These are phyloP conservation scores for Plectosphaerella plurivora DNA, from an alignment of 2,329 filamentous ascomycete species.

Conservation along the genomic window DNA sequence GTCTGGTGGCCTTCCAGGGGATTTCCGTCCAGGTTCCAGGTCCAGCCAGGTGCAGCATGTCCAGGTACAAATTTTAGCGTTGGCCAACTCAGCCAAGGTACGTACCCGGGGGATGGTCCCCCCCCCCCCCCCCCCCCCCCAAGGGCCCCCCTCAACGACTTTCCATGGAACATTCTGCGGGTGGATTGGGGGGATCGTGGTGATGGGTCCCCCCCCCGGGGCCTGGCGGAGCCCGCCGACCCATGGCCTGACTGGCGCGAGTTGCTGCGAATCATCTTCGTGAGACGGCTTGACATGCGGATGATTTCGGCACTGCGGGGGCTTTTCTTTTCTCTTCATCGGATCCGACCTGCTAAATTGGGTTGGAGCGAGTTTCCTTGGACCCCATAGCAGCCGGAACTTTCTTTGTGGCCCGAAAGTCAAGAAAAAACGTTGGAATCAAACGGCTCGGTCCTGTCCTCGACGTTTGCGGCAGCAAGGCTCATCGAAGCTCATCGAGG, in stretches of 20 bases:
- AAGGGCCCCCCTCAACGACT: background rate
- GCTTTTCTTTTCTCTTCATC: background rate
- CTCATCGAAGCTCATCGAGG: too few relatives aligned
- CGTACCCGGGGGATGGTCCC: background rate
- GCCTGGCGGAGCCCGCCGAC: background rate
- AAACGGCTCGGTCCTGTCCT: too few relatives aligned
- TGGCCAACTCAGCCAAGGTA: background rate
- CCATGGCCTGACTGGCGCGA: background rate
- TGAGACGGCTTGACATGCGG: background rate
- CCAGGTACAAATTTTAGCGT: too few relatives aligned
- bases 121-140: too few relatives aligned
- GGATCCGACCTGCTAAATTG: background rate
- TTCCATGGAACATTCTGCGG: slow-evolving; percentile 3
- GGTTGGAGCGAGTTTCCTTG: background rate
- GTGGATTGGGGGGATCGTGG: background rate
- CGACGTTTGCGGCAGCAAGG: too few relatives aligned
- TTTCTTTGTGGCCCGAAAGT: too few relatives aligned
- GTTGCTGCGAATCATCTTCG: background rate
- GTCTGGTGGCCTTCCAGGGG: too few relatives aligned
- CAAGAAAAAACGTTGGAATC: too few relatives aligned
- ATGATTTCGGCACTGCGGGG: background rate
- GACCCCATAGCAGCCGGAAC: too few relatives aligned
- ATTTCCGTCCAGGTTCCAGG: too few relatives aligned
- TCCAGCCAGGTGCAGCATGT: too few relatives aligned
- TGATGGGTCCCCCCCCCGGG: background rate